Evolutionary conservation across 176 grass and related monocot species (phyloP), one percentile per base, ranked within the genome.

Genomic region (Microstegium vimineum): DNA sequence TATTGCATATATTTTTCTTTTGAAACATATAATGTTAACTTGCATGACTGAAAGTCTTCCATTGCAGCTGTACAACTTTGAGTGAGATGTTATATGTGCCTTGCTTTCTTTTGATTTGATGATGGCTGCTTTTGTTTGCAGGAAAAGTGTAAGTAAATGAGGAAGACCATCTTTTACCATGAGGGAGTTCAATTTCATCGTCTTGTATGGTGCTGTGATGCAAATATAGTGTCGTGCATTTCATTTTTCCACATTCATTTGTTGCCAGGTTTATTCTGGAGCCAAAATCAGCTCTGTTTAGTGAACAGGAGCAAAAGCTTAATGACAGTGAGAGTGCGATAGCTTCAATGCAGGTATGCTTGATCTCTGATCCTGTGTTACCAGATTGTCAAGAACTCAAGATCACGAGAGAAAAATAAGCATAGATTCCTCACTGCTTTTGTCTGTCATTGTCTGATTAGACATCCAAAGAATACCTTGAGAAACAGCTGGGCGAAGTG

Each of bases 111-210:
- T 57, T 67, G 66, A 12, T 77, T 82, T 86, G 32, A 85, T 77
- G 15, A 67, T 14, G 63, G 61, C 62, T 85, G 79, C 45, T 69
- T 78, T 84, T 80, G 62, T 89, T 93, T 92, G 81, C 89, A 98
- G 95, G 95, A 47, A 98, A 98, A 98, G 91, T 88, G 95, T 98
- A 91, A 95, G 95, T 90, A 47, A 86, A 78, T 42, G 18, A 49
- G 80, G 82, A 84, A 31, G 45, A 60, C n/a, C 60, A 18, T 51
- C 78, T 57, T 51, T 77, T 43, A 59, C 17, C 22, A 46, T 66
- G 30, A 57, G 59, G 32, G 35, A 62, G 73, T 76, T 76, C 28
- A 37, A 36, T 66, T 82, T 15, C 31, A 1, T 56, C 5, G 33
- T 83, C 57, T 45, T 34, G 35, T 83, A 66, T 82, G 64, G 54